Base-by-base conservation (phyloP, 106 monocot species). In the Phalaenopsis equestris region DNA sequence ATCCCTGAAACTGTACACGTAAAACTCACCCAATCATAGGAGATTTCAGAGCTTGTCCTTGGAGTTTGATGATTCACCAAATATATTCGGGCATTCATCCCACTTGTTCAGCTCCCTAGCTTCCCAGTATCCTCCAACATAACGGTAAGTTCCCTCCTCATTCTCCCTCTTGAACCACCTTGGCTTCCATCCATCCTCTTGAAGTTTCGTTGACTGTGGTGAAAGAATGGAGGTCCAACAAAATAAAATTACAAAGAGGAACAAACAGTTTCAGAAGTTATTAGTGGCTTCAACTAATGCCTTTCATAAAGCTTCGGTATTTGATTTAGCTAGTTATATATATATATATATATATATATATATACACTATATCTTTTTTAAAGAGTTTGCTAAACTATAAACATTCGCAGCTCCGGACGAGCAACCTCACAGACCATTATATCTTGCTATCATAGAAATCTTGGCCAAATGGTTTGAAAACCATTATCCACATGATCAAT, bases 81-180 rank as follows among this genome's bases (percentile, higher is more conserved):
- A 91, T 48, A 94, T 94, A 83, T 89, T 64, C 4, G 61, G 82
- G 78, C 94, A 91, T 19, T 73, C 82, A 36, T 88, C 91, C 94
- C 94, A 94, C 55, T 79, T 87, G 23, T 42, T 83, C 46, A 87
- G 76, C 64, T 89, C 88, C 43, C 91, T 94, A 42, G 89, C 81
- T 83, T 94, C 94, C 94, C 94, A 94, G 43, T 94, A 91, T 30
- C 94, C 94, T 36, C 94, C 91, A 0, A 84, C 4, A 46, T 92
- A 92, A 2, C 81, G 78, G 56, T 84, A 92, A 23, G 89, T 88
- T 36, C 78, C 90, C 6, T 74, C 61, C 70, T 84, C 81, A 0
- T 43, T 42, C 52, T 82, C 90, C 73, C 68, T 84, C 41, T 24
- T 78, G 76, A 92, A 92, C 90, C 92, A 92, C 86, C 67, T 76